Evolutionary conservation across 495 filamentous ascomycete genomes (phyloP).

Genomic region (Daldinia vernicosa): DNA sequence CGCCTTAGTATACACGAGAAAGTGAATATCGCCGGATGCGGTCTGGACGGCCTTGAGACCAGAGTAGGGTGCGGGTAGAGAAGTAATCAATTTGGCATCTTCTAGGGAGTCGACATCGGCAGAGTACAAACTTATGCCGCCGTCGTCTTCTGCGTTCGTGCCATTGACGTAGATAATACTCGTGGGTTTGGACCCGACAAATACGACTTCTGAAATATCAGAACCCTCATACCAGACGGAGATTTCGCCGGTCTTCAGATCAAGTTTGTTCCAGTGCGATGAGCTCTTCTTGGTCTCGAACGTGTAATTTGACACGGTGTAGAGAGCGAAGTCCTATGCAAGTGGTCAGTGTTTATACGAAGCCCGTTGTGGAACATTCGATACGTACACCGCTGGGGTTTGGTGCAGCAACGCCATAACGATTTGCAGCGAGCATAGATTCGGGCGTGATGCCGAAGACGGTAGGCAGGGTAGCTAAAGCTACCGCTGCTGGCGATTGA

Average conservation of each 20-base stretch:
- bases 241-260: constrained; percentile 67
- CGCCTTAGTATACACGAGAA: constrained; percentile 67
- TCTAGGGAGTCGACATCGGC: constrained; percentile 54
- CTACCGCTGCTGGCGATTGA: constrained; percentile 38
- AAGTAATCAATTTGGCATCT: constrained; percentile 51
- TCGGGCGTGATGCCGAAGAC: constrained; percentile 45
- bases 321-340: constrained; percentile 44
- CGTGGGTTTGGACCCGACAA: constrained; percentile 65
- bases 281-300: constrained; percentile 72
- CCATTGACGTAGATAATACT: constrained; percentile 66
- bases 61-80: constrained; percentile 68
- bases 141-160: constrained; percentile 64
- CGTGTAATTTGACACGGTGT: constrained; percentile 66
- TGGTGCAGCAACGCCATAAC: constrained; percentile 43
- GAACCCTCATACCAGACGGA: constrained; percentile 67
- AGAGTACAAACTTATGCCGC: constrained; percentile 63
- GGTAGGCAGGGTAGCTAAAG: constrained; percentile 41
- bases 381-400: constrained; percentile 47
- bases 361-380: constrained; percentile 7
- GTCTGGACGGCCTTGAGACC: constrained; percentile 69
- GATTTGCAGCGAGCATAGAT: constrained; percentile 45
- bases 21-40: constrained; percentile 65
- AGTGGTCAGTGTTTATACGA: not conserved
- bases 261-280: constrained; percentile 70
- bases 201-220: constrained; percentile 67